Evolutionary conservation across 257 asterid species (phyloP).

Genomic region (Solanum tarapatanum): DNA sequence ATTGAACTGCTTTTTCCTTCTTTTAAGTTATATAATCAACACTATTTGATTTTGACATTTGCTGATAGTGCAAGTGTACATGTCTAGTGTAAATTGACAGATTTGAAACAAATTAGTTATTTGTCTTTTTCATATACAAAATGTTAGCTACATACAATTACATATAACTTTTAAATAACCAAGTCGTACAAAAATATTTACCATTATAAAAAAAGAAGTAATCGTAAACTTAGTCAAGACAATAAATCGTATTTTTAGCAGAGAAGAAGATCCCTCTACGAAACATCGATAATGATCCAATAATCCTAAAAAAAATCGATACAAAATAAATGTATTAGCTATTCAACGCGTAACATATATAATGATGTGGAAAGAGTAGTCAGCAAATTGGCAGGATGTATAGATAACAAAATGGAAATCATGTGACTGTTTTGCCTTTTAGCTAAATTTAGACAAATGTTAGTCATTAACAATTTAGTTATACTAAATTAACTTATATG

Average conservation of each 20-base stretch:
- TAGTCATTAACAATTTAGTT: background rate
- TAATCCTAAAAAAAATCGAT: rapidly evolving
- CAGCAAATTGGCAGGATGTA: background rate
- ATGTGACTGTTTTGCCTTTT: background rate
- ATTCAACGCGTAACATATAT: background rate
- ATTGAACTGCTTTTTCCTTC: rapidly evolving
- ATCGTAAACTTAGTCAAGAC: background rate
- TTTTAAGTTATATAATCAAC: too few relatives aligned
- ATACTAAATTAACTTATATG: background rate
- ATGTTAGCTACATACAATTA: background rate
- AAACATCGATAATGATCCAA: background rate
- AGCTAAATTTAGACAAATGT: background rate
- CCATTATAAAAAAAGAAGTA: background rate
- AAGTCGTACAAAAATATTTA: background rate
- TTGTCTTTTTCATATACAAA: background rate
- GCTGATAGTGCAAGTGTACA: background rate
- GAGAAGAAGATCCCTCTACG: background rate
- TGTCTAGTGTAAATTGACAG: background rate
- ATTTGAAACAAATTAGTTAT: background rate
- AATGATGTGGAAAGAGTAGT: background rate
- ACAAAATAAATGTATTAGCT: background rate
- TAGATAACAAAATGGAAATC: background rate
- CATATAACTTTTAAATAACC: background rate
- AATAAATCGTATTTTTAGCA: background rate
- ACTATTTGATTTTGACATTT: background rate